Evolutionary conservation across 2,329 filamentous ascomycete genomes (phyloP), one percentile per base, ranked within the genome.

Genomic region (Mycosphaerella sp.): DNA sequence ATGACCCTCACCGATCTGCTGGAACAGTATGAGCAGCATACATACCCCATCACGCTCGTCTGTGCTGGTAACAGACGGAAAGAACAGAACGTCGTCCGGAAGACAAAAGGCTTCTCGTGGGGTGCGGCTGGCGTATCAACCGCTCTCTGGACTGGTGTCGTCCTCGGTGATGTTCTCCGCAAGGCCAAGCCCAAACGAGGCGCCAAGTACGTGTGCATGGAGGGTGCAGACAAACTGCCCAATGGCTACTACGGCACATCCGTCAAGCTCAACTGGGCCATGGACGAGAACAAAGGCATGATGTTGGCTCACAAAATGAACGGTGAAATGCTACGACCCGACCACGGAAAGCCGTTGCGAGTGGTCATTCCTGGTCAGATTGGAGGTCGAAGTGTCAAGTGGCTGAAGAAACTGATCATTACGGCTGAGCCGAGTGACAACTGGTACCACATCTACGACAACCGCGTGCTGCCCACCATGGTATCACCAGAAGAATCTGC

Each of bases 371-470:
- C 91, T 0, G 91, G 91, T 0, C 89, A 95, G 69, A 95, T 96
- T 58, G 91, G 91, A 34, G 91, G 90, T 0, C 80, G 91, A 59
- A 95, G 89, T 68, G 90, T 96, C 32, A 96, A 96, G 71, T 96
- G 91, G 91, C 69, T 96, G 55, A 92, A 85, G 73, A 84, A 78
- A 60, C 79, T 96, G 56, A 86, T 90, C 42, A 70, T 96, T 48
- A 92, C 89, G 0, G 80, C 84, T 8, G 76, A 78, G 23, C 89
- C 90, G 0, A 95, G 89, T 66, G 85, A 92, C 59, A 95, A 95
- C 66, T 95, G 89, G 89, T 95, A 95, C 65, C 91, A 96, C 70
- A 89, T 95, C 58, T 91, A 93, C 70, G 91, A 96, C 69, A 96
- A 96, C 67, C 78, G 89, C 55, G 89, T 96, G 1, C 73, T 96